These are phyloP conservation scores for Hanseniaspora thailandica DNA, from an alignment of 805 yeast species.

Conservation along the genomic window DNA sequence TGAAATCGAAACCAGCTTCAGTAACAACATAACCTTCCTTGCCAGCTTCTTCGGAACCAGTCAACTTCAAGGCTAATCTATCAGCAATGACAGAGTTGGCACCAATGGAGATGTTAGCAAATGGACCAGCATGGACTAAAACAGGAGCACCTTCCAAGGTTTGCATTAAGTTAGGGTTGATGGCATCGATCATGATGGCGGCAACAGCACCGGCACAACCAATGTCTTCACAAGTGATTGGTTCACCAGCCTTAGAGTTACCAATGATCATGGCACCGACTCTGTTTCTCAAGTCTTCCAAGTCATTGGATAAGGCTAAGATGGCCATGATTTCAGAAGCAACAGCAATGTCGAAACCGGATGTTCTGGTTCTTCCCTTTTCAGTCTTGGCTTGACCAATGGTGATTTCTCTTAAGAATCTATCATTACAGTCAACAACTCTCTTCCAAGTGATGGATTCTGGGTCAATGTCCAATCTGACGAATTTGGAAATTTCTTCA, in stretches of 20 bases:
- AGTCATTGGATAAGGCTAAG: slow-evolving; percentile 58
- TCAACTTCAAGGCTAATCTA: slow-evolving; percentile 65
- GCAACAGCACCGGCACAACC: slow-evolving; percentile 82
- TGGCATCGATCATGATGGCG: slow-evolving; percentile 68
- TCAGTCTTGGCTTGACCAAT: slow-evolving; percentile 76
- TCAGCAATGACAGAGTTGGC: slow-evolving; percentile 77
- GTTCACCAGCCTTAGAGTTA: slow-evolving; percentile 53
- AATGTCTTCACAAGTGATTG: slow-evolving; percentile 71
- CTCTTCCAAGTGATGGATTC: slow-evolving; percentile 71
- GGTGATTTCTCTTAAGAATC: slow-evolving; percentile 67
- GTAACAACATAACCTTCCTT: slow-evolving; percentile 69
- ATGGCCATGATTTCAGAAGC: slow-evolving; percentile 84
- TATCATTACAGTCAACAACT: slow-evolving; percentile 75
- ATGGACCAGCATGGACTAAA: slow-evolving; percentile 79
- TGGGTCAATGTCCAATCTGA: slow-evolving; percentile 64
- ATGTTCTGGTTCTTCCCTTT: slow-evolving; percentile 55
- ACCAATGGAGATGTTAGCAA: slow-evolving; percentile 78
- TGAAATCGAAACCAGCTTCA: slow-evolving; percentile 82
- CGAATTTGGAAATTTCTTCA: slow-evolving; percentile 55
- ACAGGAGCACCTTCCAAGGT: slow-evolving; percentile 83
- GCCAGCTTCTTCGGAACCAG: slow-evolving; percentile 44
- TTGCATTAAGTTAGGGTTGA: slow-evolving; percentile 79
- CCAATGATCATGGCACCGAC: slow-evolving; percentile 69
- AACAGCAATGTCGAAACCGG: slow-evolving; percentile 76
- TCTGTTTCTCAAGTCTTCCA: slow-evolving; percentile 61